These are phyloP conservation scores for Colletotrichum sublineola DNA, from an alignment of 2,329 filamentous ascomycete genomes.

Conservation along the genomic window DNA sequence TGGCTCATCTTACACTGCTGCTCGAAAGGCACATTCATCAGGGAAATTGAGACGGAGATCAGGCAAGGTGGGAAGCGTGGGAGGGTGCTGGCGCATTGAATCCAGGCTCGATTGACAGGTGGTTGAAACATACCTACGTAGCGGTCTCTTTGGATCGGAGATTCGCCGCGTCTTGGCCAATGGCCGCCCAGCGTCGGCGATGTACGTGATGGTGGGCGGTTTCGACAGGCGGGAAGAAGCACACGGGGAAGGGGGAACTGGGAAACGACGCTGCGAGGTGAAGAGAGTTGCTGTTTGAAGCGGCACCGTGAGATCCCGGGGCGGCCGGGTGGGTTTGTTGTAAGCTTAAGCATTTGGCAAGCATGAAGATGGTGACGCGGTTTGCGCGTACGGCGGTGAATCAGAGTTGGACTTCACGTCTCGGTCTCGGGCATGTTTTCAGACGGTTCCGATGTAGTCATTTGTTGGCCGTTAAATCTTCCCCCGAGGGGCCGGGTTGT, in stretches of 20 bases:
- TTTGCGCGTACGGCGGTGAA: background rate
- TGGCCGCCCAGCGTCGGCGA: slow-evolving; percentile 9
- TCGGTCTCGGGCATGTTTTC: slow-evolving; percentile 8
- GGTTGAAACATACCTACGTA: slow-evolving; percentile 28
- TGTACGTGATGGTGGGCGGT: slow-evolving; percentile 2
- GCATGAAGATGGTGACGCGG: background rate
- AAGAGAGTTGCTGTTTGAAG: slow-evolving; percentile 10
- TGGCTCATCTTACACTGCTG: slow-evolving; percentile 3
- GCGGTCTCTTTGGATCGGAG: slow-evolving; percentile 13
- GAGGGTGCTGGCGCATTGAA: slow-evolving; percentile 25
- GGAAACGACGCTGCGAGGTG: background rate
- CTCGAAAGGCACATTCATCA: slow-evolving; percentile 23
- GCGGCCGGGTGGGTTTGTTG: background rate
- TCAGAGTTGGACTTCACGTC: background rate
- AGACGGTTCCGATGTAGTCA: background rate
- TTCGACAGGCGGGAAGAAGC: background rate
- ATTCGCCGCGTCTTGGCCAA: background rate
- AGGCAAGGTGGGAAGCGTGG: slow-evolving; percentile 37
- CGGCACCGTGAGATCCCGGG: background rate
- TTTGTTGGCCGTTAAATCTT: no score
- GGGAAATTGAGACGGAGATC: slow-evolving; percentile 39
- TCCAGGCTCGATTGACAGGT: slow-evolving; percentile 7
- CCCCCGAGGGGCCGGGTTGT: background rate
- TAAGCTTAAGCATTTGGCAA: background rate
- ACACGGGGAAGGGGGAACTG: no score